Evolutionary conservation across 2,329 filamentous ascomycete genomes (phyloP).

Genomic region (Xylaria sp.): DNA sequence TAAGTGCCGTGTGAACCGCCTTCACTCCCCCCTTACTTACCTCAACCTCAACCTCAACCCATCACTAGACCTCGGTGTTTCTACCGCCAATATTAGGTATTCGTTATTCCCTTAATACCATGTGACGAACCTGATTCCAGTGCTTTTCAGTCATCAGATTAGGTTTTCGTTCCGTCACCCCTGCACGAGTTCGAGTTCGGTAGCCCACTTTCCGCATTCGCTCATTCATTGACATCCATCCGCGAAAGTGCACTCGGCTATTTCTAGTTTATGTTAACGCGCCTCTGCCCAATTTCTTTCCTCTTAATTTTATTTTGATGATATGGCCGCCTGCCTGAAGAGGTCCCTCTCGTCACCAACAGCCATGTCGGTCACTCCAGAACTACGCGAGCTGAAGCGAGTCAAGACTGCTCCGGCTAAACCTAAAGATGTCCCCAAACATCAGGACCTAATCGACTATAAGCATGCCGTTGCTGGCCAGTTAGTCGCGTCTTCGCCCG

Average conservation of each 20-base stretch:
- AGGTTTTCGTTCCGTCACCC: conserved; percentile 13
- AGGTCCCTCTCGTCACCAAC: conserved; percentile 25
- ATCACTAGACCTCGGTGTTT: conserved; percentile 15
- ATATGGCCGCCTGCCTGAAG: conserved; percentile 32
- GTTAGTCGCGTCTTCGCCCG: conserved; percentile 62
- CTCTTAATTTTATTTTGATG: background rate
- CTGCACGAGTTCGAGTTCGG: background rate
- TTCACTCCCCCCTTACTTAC: no score
- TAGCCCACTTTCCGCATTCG: conserved; percentile 34
- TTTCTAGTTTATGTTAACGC: background rate
- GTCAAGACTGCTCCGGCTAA: conserved; percentile 40
- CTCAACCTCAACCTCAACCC: conserved; percentile 3
- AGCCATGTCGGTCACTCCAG: conserved; percentile 39
- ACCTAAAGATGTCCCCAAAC: conserved; percentile 60
- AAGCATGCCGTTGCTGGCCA: conserved; percentile 84
- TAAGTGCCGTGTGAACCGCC: conserved; percentile 33
- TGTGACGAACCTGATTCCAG: conserved; percentile 17
- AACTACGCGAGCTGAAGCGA: conserved; percentile 36
- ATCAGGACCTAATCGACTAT: conserved; percentile 73
- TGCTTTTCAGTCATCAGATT: conserved; percentile 16
- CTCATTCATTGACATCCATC: conserved; percentile 6
- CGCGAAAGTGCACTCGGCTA: background rate
- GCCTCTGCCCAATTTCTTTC: conserved; percentile 1
- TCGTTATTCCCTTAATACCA: background rate
- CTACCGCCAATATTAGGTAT: conserved; percentile 13